Base-by-base conservation (phyloP, 805 yeast species). In the Hyphopichia homilentoma region DNA sequence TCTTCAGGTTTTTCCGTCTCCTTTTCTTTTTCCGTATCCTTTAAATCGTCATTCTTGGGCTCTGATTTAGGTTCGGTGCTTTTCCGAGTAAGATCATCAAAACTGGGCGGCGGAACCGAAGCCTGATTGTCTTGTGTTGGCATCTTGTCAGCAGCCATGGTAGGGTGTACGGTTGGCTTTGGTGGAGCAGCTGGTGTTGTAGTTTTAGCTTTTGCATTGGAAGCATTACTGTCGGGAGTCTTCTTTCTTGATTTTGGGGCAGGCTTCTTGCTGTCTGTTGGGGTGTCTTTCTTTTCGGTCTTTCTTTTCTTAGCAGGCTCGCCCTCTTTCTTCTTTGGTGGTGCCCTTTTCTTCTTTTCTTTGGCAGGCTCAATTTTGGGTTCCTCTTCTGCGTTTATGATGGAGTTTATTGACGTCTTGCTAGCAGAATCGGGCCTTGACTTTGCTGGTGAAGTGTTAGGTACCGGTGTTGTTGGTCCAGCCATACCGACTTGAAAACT, bases 351-450 rank as follows among this genome's bases (percentile, higher is more conserved):
- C 26, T 37, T 36, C 38, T 48, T 44, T 5, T 27, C 19, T 17
- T 27, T 24, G 14, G 27, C 17, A 6, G 43, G 24, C 2, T 9
- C 21, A 7, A 27, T 18, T 6, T 43, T 50, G 3, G 50, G 44
- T 27, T 44, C 58, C 22, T 56, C 61, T 24, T 65, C 71, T 8
- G 47, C 35, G 42, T 66, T 66, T 34, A 66, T 65, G 25, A 66
- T 57, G 9, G 69, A 59, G 32, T 55, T 60, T 17, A 66, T 66
- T 5, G 68, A 61, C 1, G 71, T 54, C 31, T 53, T 61, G 44
- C 55, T 59, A n/a, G 39, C 43, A n/a, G n/a, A n/a, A n/a, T n/a
- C n/a, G n/a, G n/a, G n/a, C n/a, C n/a, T n/a, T n/a, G n/a, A n/a
- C n/a, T n/a, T n/a, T 5, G 30, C 21, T n/a, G 17, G 38, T 32